Evolutionary conservation across 176 grass and related monocot species (phyloP).

Genomic region (Eragrostis curvula): DNA sequence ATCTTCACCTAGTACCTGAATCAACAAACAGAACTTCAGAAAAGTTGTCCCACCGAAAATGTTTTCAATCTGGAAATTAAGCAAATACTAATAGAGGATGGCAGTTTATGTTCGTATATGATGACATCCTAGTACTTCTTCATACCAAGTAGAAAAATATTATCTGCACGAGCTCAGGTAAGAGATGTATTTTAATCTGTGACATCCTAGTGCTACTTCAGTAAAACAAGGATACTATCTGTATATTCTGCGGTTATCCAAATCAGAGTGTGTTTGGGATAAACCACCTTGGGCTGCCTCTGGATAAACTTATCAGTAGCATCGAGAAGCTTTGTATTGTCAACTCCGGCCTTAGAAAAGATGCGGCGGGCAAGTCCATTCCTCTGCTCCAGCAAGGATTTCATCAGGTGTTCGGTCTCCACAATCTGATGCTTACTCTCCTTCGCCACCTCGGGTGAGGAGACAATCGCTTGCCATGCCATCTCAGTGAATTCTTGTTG

Average conservation of each 20-base stretch:
- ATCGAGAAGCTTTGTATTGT: constrained; percentile 93
- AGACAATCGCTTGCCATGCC: constrained; percentile 93
- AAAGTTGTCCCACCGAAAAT: neutral
- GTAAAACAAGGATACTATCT: neutral
- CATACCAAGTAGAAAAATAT: neutral
- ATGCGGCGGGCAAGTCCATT: constrained; percentile 96
- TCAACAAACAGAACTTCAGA: constrained; percentile 1
- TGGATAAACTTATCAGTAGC: constrained; percentile 92
- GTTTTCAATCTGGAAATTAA: neutral
- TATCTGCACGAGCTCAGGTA: neutral
- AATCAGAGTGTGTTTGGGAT: neutral
- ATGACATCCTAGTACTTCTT: neutral
- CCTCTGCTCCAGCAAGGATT: constrained; percentile 92
- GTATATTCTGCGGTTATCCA: too few relatives aligned
- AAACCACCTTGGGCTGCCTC: constrained; percentile 86
- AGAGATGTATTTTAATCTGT: neutral
- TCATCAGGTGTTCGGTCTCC: constrained; percentile 96
- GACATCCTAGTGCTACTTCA: neutral
- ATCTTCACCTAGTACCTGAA: constrained; percentile 88
- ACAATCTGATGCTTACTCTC: constrained; percentile 98
- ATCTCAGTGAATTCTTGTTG: constrained; percentile 99
- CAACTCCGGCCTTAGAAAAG: constrained; percentile 93
- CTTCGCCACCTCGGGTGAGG: constrained; percentile 87
- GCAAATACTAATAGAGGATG: neutral
- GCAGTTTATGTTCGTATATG: neutral